These are phyloP conservation scores for Termitomyces sp. DNA, from an alignment of 768 basidiomycete species.

Conservation along the genomic window DNA sequence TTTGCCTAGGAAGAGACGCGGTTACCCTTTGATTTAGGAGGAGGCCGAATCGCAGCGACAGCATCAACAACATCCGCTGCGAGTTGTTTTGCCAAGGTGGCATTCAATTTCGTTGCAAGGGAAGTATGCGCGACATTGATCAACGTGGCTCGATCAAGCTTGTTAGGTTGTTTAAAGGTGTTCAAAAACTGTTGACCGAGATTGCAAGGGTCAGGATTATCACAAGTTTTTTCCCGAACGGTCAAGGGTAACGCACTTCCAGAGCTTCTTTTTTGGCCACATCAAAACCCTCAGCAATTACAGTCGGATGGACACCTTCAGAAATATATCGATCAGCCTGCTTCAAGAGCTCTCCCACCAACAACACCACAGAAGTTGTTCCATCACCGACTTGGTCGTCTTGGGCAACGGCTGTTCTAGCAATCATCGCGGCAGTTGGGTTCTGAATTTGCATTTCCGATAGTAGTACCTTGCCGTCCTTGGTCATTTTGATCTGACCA, in stretches of 20 bases:
- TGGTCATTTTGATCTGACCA: constrained; percentile 99
- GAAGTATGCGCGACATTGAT: constrained; percentile 95
- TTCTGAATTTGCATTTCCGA: constrained; percentile 99
- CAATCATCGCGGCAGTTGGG: constrained; percentile 99
- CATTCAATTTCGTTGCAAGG: constrained; percentile 88
- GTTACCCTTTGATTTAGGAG: constrained; percentile 55
- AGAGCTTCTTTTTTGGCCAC: constrained; percentile 96
- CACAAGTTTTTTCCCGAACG: neutral
- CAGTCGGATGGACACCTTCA: constrained; percentile 97
- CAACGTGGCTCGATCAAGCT: constrained; percentile 84
- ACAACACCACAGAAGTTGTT: constrained; percentile 92
- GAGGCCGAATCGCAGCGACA: constrained; percentile 80
- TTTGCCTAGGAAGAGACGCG: constrained; percentile 10
- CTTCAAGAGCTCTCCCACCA: constrained; percentile 94
- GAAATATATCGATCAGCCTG: constrained; percentile 97
- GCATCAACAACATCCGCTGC: constrained; percentile 95
- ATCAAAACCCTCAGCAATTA: constrained; percentile 94
- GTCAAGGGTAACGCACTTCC: constrained; percentile 46
- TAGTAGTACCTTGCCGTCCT: constrained; percentile 96
- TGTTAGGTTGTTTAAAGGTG: constrained; percentile 71
- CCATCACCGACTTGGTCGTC: constrained; percentile 99
- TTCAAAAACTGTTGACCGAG: constrained; percentile 77
- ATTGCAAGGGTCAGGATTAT: neutral
- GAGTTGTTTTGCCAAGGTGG: constrained; percentile 77
- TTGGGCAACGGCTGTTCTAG: constrained; percentile 95